Evolutionary conservation across 1,284 basidiomycete species (phyloP), one percentile per base, ranked within the genome.

Genomic region (Ustilago crameri): DNA sequence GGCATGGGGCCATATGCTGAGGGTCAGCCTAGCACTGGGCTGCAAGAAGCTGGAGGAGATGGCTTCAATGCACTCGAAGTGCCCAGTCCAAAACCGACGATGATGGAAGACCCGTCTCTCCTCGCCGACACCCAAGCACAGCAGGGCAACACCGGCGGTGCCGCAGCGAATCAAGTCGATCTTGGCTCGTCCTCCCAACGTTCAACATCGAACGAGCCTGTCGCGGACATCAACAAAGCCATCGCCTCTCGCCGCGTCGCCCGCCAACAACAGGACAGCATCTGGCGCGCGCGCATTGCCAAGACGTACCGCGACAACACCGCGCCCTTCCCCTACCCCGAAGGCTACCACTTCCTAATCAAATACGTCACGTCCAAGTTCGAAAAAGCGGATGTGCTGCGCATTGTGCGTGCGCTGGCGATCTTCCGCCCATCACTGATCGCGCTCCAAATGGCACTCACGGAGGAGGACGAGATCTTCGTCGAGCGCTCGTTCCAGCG

Each of bases 371-470:
- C 80, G 70, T 74, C 74, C 84, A 94, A 92, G 72, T 98, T 96
- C 84, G 93, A 95, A 80, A 96, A 97, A 86, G 91, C 91, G 80
- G 94, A 97, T 78, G 93, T 95, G 58, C 84, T 98, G 43, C 91
- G 93, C 53, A 91, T 98, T 73, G 94, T 98, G 23, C 90, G 93
- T 42, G 93, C 94, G 17, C 87, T 98, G 51, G 93, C 95, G 35
- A 93, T 96, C 47, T 95, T 95, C 83, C 88, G 95, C 50, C 95
- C 95, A 9, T 94, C 92, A 55, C 87, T 98, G 60, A 98, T 98
- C 79, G 95, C 95, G 8, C 86, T 98, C 51, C 95, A 98, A 79
- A 84, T 70, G 75, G 67, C 76, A 9, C 51, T 79, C 17, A 79
- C 74, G 14, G 76, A 82, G 46, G 80, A 82, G 32, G 80, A 82